Base-by-base conservation (phyloP, 768 basidiomycete genomes). In the Leccinellum albellum region DNA sequence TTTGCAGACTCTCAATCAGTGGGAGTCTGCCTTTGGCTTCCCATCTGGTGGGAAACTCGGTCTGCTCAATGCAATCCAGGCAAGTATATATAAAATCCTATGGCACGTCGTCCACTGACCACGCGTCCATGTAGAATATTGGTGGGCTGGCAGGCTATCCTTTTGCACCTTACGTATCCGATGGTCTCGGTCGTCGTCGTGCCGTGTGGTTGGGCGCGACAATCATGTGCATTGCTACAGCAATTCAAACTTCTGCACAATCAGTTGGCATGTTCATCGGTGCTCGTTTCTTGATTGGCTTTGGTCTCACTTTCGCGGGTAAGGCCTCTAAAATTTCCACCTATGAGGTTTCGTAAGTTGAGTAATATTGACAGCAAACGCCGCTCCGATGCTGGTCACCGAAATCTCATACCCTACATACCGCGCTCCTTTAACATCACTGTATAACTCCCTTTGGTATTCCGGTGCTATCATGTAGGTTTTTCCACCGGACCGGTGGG, bases 401-500 rank as follows among this genome's bases (percentile, higher is more conserved):
- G 92, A 94, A 73, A 73, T 94, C n/a, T 80, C 91, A 1, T 93
- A 93, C 70, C 92, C 91, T 15, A 76, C 81, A 12, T 87, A 94
- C 72, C 90, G 92, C 62, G 87, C 85, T 14, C 84, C 85, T 32
- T 73, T 94, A 57, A 93, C 89, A 14, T 85, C 88, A 2, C 73
- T 84, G 50, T 91, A 89, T 77, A 90, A 91, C 77, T 87, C 89
- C 29, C 84, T 91, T 58, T 93, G 91, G 90, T 91, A 90, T 69
- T 85, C 87, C 15, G 91, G 91, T 56, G 78, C 89, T 54, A 90
- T 92, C 68, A 66, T 91, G 84, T 86, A 61, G 45, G 82, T 76
- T 40, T 54, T 58, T 61, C n/a, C 32, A 31, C 21, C 1, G 23
- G 21, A 20, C n/a, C 15, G 35, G 6, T 1, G 10, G 9, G 15